These are phyloP conservation scores for Neonectria neomacrospora DNA, from an alignment of 2,329 filamentous ascomycete species.

Conservation along the genomic window DNA sequence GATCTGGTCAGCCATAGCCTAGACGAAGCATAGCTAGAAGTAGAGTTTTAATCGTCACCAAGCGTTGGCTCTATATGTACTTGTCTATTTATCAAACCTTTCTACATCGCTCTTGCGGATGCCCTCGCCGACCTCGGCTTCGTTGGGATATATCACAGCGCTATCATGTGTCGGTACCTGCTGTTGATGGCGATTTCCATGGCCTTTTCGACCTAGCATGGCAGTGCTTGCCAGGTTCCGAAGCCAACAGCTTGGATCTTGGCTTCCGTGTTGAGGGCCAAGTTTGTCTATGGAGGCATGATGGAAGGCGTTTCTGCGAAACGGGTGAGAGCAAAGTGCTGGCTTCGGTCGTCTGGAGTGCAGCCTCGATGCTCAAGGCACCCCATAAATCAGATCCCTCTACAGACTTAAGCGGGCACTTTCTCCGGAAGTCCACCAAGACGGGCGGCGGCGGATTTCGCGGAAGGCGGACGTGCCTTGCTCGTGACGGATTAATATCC, in stretches of 20 bases:
- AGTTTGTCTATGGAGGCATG: too few species aligned
- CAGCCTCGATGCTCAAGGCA: not conserved
- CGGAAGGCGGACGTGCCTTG: not conserved
- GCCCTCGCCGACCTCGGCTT: slow-evolving; percentile 54
- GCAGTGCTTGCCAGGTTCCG: too few species aligned
- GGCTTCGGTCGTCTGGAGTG: too few species aligned
- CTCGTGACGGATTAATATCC: not conserved
- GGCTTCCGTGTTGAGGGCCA: too few species aligned
- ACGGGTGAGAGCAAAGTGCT: not conserved
- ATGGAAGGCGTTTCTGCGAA: slow-evolving; percentile 4
- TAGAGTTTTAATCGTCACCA: not conserved
- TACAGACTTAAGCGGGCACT: not conserved
- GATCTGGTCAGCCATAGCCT: slow-evolving; percentile 27
- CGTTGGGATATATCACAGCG: slow-evolving; percentile 58
- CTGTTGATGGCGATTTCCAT: slow-evolving; percentile 54
- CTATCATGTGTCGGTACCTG: slow-evolving; percentile 58
- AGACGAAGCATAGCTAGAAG: not conserved
- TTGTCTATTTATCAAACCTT: slow-evolving; percentile 43
- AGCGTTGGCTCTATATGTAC: not conserved
- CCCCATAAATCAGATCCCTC: not conserved
- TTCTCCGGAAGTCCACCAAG: not conserved
- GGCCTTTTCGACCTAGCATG: slow-evolving; percentile 54
- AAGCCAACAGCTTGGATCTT: too few species aligned
- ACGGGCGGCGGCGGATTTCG: not conserved
- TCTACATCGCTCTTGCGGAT: slow-evolving; percentile 53